phyloP scores from a whole-genome alignment of 164 flowering plant species.

The Echeveria elegans region DNA sequence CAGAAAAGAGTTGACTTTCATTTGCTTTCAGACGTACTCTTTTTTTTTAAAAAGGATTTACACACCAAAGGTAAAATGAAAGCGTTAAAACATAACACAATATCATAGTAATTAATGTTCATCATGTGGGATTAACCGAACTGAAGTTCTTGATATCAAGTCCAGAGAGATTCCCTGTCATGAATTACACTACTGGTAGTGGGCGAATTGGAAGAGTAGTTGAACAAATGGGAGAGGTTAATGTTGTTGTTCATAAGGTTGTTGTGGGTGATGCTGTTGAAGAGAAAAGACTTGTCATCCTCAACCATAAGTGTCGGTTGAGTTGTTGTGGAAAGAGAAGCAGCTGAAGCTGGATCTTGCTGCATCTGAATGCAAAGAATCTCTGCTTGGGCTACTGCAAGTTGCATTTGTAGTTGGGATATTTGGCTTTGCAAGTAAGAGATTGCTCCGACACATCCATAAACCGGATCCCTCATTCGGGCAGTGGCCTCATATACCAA shows the following conservation, averaged over 20 bases:
- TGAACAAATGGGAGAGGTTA: constrained; percentile 24
- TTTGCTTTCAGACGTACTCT: neutral
- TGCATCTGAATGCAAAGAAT: constrained; percentile 62
- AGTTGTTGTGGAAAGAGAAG: constrained; percentile 4
- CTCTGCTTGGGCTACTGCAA: constrained; percentile 61
- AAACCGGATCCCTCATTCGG: constrained; percentile 55
- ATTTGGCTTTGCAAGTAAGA: constrained; percentile 54
- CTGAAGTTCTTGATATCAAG: constrained; percentile 18
- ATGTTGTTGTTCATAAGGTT: neutral
- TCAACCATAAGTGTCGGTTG: neutral
- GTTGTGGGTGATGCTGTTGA: constrained; percentile 11
- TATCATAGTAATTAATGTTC: too few species aligned
- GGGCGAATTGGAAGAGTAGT: constrained; percentile 17
- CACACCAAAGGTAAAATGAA: neutral
- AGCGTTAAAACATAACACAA: constrained; percentile 1
- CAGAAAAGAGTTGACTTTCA: neutral
- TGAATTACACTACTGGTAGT: constrained; percentile 26
- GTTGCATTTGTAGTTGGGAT: constrained; percentile 54
- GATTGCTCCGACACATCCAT: constrained; percentile 64
- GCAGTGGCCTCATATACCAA: constrained; percentile 56
- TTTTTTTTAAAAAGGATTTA: neutral
- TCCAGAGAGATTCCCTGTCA: constrained; percentile 30
- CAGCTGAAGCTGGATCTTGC: constrained; percentile 22
- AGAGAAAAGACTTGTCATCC: constrained; percentile 18
- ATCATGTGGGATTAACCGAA: neutral